Base-by-base conservation (phyloP, 1,284 basidiomycete species). In the Pyrrhoderma noxium region DNA sequence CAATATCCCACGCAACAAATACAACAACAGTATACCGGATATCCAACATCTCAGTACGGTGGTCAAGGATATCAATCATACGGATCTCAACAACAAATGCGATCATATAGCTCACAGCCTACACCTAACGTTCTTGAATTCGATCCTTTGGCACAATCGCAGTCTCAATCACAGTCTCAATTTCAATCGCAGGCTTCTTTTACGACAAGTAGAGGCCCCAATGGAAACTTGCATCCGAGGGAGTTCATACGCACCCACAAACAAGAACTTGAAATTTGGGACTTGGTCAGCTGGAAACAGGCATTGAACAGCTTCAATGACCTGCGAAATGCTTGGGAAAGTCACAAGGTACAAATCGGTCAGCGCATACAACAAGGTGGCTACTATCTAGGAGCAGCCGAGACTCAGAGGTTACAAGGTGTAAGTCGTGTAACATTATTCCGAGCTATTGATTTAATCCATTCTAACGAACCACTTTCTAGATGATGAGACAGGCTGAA, bases 231-330 rank as follows among this genome's bases (percentile, higher is more conserved):
- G 8, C 80, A 82, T 55, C 80, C 80, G 0, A 71, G 76, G 36
- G 77, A 81, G 41, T 72, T 70, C 53, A 73, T 83, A 51, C 74
- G 75, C 31, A 64, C 62, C 1, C 72, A 81, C 60, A 82, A 80
- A 52, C 56, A 61, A 0, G 72, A 74, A 59, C 67, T 82, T 21
- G 80, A 82, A 55, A 67, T 70, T 4, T 82, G 80, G 80, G 77
- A 82, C 53, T 31, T 60, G 3, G 72, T 71, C 48, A 66, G 76
- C 8, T 82, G 80, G 80, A 82, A 75, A 61, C 77, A 80, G 61
- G 64, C 80, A 36, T 59, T 81, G 14, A 60, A 61, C 47, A 56
- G 69, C 0, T 80, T 79, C 53, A 76, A 79, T 55, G 64, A 64
- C n/a, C 66, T 82, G 56, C 77, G 75, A 60, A 62, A 63, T 31